phyloP scores from a whole-genome alignment of 495 filamentous ascomycete species.

The Podospora comata region DNA sequence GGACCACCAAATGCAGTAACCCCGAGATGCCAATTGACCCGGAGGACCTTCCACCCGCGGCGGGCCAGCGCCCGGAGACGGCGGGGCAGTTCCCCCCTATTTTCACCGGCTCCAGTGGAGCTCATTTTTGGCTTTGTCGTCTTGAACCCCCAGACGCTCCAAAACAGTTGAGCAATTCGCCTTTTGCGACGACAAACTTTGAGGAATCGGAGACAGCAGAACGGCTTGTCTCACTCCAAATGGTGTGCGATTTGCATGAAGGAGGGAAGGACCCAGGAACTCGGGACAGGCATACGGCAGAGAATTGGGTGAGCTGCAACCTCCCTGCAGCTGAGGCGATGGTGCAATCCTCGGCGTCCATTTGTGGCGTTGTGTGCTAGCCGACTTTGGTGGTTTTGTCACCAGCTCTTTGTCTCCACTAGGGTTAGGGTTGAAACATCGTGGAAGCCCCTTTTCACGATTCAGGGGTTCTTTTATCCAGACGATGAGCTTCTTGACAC shows the following conservation, averaged over 20 bases:
- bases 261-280: conserved; percentile 3
- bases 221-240: background rate
- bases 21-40: conserved; percentile 62
- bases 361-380: background rate
- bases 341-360: conserved; percentile 3
- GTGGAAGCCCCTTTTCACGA: background rate
- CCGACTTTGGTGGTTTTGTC: background rate
- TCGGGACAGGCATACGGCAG: background rate
- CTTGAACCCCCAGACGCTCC: background rate
- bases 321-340: conserved; percentile 5
- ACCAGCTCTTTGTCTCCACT: background rate
- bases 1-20: conserved; percentile 71
- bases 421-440: background rate
- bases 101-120: background rate
- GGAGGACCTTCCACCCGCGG: conserved; percentile 34
- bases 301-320: background rate
- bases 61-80: conserved; percentile 14
- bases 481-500: background rate
- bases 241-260: background rate
- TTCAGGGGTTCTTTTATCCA: background rate
- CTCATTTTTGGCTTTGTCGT: conserved; percentile 1
- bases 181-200: background rate
- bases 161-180: background rate
- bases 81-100: background rate
- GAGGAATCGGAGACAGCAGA: background rate